phyloP scores from a whole-genome alignment of 345 rosid genomes.

The Chamaenerion angustifolium region DNA sequence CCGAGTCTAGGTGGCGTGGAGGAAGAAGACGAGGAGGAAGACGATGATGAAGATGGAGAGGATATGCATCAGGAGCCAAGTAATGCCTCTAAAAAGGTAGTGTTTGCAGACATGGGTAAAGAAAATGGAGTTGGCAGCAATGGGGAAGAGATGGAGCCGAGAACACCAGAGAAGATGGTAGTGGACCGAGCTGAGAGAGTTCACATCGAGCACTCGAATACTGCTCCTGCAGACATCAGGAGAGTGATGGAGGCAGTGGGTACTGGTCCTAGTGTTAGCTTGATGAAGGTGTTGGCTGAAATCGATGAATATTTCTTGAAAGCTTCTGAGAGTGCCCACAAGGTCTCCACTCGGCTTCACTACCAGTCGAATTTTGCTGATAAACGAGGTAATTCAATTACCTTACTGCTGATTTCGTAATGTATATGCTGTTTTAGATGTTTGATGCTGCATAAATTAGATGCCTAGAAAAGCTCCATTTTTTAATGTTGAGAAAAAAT shows the following conservation, averaged over 20 bases:
- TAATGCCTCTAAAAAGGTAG: conserved; percentile 9
- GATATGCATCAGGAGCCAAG: not conserved
- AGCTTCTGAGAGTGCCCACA: conserved; percentile 75
- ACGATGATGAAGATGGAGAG: conserved; percentile 9
- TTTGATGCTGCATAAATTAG: no score
- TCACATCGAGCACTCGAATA: conserved; percentile 44
- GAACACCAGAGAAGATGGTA: conserved; percentile 46
- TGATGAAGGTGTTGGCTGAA: conserved; percentile 49
- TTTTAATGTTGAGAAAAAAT: no score
- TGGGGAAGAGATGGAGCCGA: conserved; percentile 27
- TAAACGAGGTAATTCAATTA: conserved; percentile 43
- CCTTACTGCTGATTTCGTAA: not conserved
- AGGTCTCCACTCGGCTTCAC: conserved; percentile 74
- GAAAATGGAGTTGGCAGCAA: conserved; percentile 9
- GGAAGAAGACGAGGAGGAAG: conserved; percentile 8
- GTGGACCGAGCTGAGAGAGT: conserved; percentile 8
- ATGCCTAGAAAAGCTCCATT: no score
- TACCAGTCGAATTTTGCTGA: conserved; percentile 93
- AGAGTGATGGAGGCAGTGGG: conserved; percentile 14
- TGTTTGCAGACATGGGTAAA: conserved; percentile 10
- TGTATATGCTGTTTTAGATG: no score
- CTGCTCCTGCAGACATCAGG: conserved; percentile 49
- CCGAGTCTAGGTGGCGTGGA: conserved; percentile 28
- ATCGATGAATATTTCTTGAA: conserved; percentile 82
- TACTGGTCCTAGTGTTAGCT: conserved; percentile 24